A percentile compares a stretch with the other conserved stretches of the same genome.
phyloP scores from a whole-genome alignment of 2,329 filamentous ascomycete species.

The Emmonsiellopsis sp. region DNA sequence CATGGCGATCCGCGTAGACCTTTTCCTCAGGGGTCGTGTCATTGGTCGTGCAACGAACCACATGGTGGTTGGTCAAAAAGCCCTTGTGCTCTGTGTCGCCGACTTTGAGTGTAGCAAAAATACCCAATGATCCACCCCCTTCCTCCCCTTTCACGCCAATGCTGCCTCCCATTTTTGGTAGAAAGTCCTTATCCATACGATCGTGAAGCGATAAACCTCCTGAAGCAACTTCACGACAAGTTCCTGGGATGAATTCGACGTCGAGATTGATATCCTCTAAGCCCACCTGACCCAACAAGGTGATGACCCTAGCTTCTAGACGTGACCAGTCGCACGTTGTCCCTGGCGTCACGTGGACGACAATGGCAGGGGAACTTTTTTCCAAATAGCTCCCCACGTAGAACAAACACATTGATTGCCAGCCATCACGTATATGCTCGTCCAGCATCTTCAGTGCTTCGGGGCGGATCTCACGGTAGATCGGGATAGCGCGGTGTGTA shows the following conservation, averaged over 20 bases:
- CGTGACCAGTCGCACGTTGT: background rate
- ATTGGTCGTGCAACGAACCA: background rate
- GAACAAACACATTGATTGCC: background rate
- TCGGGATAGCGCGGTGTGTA: background rate
- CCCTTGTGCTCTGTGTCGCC: too few relatives aligned
- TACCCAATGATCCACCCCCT: rapidly evolving
- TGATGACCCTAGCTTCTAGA: background rate
- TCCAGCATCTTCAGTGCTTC: background rate
- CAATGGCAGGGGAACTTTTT: background rate
- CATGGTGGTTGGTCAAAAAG: background rate
- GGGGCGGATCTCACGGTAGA: background rate
- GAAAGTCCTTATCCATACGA: background rate
- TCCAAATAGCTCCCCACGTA: background rate
- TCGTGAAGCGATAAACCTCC: rapidly evolving
- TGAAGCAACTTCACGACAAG: background rate
- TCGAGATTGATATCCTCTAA: background rate
- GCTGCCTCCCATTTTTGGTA: background rate
- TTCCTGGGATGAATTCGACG: too few relatives aligned
- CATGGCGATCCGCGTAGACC: background rate
- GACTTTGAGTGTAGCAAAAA: background rate
- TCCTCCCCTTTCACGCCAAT: background rate
- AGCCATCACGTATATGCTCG: background rate
- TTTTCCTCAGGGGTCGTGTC: too few relatives aligned
- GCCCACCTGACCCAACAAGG: background rate
- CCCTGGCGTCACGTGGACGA: background rate